Conservation (phyloP, 306 rosid species). For the Dryas drummondii region DNA sequence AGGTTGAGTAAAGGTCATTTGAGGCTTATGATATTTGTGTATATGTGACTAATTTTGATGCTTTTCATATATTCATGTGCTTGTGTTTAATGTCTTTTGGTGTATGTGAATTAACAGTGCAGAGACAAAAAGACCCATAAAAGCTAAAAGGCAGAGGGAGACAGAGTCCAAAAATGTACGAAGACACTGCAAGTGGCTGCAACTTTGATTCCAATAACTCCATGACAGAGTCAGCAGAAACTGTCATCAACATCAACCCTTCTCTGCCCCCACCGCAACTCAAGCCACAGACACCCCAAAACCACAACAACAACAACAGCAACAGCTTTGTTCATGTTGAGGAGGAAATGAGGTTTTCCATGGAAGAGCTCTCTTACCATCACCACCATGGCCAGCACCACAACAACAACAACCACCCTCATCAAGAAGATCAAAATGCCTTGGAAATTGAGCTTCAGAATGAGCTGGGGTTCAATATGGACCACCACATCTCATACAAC, state of each 20-base stretch:
- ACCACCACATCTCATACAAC: conserved; percentile 25
- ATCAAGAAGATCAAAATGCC: conserved; percentile 24
- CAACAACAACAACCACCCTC: not conserved
- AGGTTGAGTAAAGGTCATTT: not conserved
- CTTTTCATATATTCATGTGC: not conserved
- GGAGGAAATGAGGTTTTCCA: conserved; percentile 45
- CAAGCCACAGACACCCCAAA: too few species aligned
- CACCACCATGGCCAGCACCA: conserved; percentile 27
- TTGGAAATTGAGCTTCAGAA: conserved; percentile 49
- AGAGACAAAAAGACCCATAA: not conserved
- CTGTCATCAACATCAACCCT: conserved; percentile 26
- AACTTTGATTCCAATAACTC: conserved; percentile 59
- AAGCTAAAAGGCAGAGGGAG: not conserved
- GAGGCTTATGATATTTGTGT: not conserved
- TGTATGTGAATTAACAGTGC: not conserved
- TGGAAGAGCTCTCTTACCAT: conserved; percentile 54
- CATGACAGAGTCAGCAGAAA: conserved; percentile 40
- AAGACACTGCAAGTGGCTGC: conserved; percentile 34
- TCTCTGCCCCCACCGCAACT: conserved; percentile 19
- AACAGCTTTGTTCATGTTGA: conserved; percentile 29
- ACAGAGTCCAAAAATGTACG: conserved; percentile 36
- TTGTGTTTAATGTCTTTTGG: not conserved
- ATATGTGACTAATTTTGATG: not conserved
- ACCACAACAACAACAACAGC: conserved; percentile 10
- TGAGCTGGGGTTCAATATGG: conserved; percentile 41